A percentile compares a stretch with the other conserved stretches of the same genome.
phyloP scores from a whole-genome alignment of 192 early-diverging fungal genomes.

The Gigaspora rosea region DNA sequence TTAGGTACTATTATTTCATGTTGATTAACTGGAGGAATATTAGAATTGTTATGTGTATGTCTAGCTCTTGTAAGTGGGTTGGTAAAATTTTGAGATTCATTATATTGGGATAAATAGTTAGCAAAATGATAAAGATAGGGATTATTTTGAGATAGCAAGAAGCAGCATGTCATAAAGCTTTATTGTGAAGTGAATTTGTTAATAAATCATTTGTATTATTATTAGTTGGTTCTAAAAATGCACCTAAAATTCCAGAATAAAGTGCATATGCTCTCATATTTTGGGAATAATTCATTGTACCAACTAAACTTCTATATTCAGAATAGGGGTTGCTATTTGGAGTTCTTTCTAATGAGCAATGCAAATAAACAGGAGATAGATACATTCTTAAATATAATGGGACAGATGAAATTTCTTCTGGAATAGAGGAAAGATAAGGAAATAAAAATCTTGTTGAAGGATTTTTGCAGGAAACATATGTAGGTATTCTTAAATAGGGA shows the following conservation, averaged over 20 bases:
- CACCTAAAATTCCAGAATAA: not conserved
- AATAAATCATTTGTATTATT: not conserved
- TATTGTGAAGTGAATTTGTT: not conserved
- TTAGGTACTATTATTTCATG: too few species aligned
- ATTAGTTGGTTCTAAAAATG: not conserved
- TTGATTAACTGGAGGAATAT: too few species aligned
- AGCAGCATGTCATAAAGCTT: not conserved
- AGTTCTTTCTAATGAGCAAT: not conserved
- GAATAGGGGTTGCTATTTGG: not conserved
- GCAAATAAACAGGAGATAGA: not conserved
- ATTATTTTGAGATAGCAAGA: too few species aligned
- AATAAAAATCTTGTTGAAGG: not conserved
- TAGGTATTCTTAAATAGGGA: not conserved
- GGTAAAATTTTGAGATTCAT: too few species aligned
- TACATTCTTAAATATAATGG: slow-evolving; percentile 4
- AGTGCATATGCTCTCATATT: not conserved
- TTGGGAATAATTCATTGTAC: not conserved
- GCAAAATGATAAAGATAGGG: too few species aligned
- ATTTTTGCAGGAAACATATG: not conserved
- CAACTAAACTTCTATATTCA: not conserved
- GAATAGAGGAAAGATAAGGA: not conserved
- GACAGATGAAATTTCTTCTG: not conserved
- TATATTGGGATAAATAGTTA: too few species aligned
- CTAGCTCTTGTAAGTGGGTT: too few species aligned
- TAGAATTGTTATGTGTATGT: too few species aligned